Conservation (phyloP, 225 moss, liverwort and hornwort genomes). For the Polytrichum commune region DNA sequence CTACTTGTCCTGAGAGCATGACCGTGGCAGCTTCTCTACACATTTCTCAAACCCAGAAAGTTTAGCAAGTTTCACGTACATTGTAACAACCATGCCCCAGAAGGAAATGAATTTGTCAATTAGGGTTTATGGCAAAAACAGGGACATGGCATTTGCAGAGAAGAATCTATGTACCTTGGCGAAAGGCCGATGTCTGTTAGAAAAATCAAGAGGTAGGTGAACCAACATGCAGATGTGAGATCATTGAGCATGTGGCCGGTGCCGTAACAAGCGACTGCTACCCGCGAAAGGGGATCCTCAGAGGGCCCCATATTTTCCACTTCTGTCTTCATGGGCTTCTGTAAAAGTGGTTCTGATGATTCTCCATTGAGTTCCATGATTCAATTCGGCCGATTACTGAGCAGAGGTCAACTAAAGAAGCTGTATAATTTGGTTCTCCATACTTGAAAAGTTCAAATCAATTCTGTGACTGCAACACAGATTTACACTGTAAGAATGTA, state of each 20-base stretch:
- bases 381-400: too few species aligned
- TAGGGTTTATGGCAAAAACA: too few species aligned
- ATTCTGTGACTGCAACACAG: too few species aligned
- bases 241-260: slow-evolving; percentile 98
- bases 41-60: background rate
- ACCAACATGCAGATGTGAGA: slow-evolving; percentile 98
- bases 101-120: too few species aligned
- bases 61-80: slow-evolving; percentile 2
- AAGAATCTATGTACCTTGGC: slow-evolving; percentile 45
- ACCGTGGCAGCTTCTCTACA: slow-evolving; percentile 89
- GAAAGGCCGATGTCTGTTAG: slow-evolving; percentile 93
- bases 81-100: too few species aligned
- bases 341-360: too few species aligned
- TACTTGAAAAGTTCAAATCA: too few species aligned
- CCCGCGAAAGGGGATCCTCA: slow-evolving; percentile 44
- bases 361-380: too few species aligned
- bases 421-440: too few species aligned
- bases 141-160: background rate
- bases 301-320: slow-evolving; percentile 41
- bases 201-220: slow-evolving; percentile 95
- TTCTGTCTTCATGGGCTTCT: slow-evolving; percentile 14
- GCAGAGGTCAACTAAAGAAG: too few species aligned
- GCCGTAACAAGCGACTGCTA: slow-evolving; percentile 69
- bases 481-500: too few species aligned
- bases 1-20: slow-evolving; percentile 91